Percentiles rank a stretch among this genome's conserved stretches.
phyloP scores from a whole-genome alignment of 345 rosid genomes.

The Syzygium aromaticum region DNA sequence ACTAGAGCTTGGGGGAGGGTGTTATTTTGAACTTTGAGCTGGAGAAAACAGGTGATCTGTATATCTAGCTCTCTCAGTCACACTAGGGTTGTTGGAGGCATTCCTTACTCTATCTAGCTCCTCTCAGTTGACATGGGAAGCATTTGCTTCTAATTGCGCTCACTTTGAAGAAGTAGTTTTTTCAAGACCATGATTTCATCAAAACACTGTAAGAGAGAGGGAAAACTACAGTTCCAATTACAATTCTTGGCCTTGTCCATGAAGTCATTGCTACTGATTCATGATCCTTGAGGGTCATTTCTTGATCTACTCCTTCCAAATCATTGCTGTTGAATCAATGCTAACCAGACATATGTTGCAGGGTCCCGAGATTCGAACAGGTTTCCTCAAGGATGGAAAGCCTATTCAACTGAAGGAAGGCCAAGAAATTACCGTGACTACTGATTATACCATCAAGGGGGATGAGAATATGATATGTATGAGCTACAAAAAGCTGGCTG shows the following conservation, averaged over 20 bases:
- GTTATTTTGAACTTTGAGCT: neutral
- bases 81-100: neutral
- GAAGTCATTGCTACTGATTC: neutral
- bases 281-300: neutral
- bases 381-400: constrained; percentile 17
- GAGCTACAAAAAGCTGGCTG: constrained; percentile 15
- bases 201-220: neutral
- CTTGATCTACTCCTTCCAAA: constrained; percentile 36
- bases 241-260: neutral
- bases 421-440: constrained; percentile 9
- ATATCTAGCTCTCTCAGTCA: neutral
- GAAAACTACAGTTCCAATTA: neutral
- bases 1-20: neutral
- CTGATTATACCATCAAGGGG: constrained; percentile 12
- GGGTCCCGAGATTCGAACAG: constrained; percentile 16
- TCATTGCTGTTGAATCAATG: neutral
- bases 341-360: neutral
- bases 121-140: neutral
- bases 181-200: neutral
- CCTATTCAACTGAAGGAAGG: constrained; percentile 14
- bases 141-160: neutral
- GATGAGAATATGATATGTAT: constrained; percentile 1
- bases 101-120: neutral
- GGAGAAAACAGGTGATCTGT: neutral
- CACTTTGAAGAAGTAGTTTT: neutral